Evolutionary conservation across 2,329 filamentous ascomycete species (phyloP).

Genomic region (Penicillium sp.): DNA sequence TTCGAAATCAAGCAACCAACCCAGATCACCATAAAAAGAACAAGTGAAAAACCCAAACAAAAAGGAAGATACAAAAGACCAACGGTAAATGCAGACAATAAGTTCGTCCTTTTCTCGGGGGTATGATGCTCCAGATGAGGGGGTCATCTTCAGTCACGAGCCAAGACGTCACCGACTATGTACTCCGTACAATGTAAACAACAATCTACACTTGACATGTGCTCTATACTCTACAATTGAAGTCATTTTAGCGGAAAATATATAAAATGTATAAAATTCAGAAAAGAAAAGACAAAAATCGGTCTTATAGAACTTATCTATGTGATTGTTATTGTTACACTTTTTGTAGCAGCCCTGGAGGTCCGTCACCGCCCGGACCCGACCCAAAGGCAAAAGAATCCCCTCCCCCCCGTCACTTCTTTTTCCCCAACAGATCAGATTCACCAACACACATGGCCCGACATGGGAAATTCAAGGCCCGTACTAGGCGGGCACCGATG

Average conservation of each 20-base stretch:
- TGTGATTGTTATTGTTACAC: too few species aligned
- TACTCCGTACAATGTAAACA: background rate
- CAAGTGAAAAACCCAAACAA: too few species aligned
- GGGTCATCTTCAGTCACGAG: constrained; percentile 2
- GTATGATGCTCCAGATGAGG: background rate
- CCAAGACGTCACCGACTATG: constrained; percentile 10
- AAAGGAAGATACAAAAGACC: background rate
- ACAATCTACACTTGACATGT: background rate
- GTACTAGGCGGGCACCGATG: constrained; percentile 14
- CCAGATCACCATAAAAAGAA: background rate
- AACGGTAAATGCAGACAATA: background rate
- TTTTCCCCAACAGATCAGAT: background rate
- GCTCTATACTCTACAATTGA: background rate
- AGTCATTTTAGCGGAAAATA: background rate
- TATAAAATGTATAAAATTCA: background rate
- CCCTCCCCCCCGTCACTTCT: background rate
- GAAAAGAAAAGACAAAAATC: background rate
- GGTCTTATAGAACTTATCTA: background rate
- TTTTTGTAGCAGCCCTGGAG: too few species aligned
- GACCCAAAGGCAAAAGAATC: background rate
- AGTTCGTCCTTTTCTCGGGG: background rate
- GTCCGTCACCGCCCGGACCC: constrained; percentile 7
- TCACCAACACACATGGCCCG: constrained; percentile 23
- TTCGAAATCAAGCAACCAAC: background rate
- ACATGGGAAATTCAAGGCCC: constrained; percentile 28